Evolutionary conservation across 306 rosid species (phyloP).

Genomic region (Glycine soja): DNA sequence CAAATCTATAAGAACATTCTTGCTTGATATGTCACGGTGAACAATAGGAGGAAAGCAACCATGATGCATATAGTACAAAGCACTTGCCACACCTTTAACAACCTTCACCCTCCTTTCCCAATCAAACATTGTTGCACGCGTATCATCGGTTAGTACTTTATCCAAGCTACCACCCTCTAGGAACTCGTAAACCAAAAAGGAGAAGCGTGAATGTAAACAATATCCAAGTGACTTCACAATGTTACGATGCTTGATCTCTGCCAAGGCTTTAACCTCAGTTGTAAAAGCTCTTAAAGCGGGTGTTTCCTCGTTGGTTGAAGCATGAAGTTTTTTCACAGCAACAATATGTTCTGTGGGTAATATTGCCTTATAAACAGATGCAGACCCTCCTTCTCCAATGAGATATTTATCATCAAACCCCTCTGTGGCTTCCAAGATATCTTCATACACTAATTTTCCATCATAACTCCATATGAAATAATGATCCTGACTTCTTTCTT

Average conservation of each 20-base stretch:
- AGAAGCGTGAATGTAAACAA: constrained; percentile 2
- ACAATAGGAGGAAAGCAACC: constrained; percentile 37
- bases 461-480: too few relatives aligned
- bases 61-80: constrained; percentile 34
- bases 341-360: too few relatives aligned
- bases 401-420: too few relatives aligned
- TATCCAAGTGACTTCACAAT: constrained; percentile 32
- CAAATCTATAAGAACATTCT: constrained; percentile 26
- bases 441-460: too few relatives aligned
- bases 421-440: too few relatives aligned
- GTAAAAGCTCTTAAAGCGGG: too few relatives aligned
- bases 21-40: constrained; percentile 42
- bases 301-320: too few relatives aligned
- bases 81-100: constrained; percentile 37
- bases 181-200: constrained; percentile 32
- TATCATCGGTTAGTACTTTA: constrained; percentile 4
- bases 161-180: constrained; percentile 36
- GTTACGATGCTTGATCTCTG: neutral
- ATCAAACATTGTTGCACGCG: neutral
- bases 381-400: too few relatives aligned
- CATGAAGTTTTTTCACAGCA: too few relatives aligned
- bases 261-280: too few relatives aligned
- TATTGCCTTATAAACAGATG: too few relatives aligned
- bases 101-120: constrained; percentile 27
- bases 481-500: too few relatives aligned